Conservation (phyloP, 495 filamentous ascomycete genomes). For the Clohesyomyces aquaticus region DNA sequence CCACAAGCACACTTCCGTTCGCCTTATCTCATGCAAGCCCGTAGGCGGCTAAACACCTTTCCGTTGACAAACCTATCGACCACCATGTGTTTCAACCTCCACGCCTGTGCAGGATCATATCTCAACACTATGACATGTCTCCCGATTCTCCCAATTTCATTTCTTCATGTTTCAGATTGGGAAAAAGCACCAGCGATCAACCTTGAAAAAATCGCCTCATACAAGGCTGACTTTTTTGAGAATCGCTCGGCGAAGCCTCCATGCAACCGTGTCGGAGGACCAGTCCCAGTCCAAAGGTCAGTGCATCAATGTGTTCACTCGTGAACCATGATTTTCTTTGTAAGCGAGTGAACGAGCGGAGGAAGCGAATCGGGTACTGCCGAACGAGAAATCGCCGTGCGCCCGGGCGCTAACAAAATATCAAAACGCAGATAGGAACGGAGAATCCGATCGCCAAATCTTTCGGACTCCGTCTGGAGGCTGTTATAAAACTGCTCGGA, state of each 20-base stretch:
- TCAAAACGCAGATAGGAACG: not conserved
- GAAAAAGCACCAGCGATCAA: not conserved
- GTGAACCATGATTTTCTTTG: not conserved
- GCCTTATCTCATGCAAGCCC: too few relatives aligned
- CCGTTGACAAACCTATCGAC: constrained; percentile 4
- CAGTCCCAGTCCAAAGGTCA: not conserved
- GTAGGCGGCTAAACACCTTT: too few relatives aligned
- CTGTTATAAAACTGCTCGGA: not conserved
- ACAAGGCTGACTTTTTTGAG: not conserved
- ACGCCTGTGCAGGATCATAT: not conserved
- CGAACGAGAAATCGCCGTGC: constrained; percentile 12
- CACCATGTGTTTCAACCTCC: too few relatives aligned
- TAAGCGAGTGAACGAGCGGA: not conserved
- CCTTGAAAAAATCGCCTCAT: not conserved
- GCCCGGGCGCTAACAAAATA: too few relatives aligned
- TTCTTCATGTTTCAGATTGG: too few relatives aligned
- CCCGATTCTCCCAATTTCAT: too few relatives aligned
- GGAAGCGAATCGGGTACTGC: too few relatives aligned
- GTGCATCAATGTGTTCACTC: constrained; percentile 2
- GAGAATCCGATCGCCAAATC: not conserved
- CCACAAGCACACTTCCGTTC: too few relatives aligned
- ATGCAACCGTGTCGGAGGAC: too few relatives aligned
- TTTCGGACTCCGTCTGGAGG: not conserved
- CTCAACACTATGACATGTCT: not conserved
- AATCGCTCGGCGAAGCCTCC: too few relatives aligned